Percentiles rank a stretch among this genome's conserved stretches.
These are phyloP conservation scores for Mrakiaceae sp. DNA, from an alignment of 1,284 basidiomycete genomes.

Conservation along the genomic window DNA sequence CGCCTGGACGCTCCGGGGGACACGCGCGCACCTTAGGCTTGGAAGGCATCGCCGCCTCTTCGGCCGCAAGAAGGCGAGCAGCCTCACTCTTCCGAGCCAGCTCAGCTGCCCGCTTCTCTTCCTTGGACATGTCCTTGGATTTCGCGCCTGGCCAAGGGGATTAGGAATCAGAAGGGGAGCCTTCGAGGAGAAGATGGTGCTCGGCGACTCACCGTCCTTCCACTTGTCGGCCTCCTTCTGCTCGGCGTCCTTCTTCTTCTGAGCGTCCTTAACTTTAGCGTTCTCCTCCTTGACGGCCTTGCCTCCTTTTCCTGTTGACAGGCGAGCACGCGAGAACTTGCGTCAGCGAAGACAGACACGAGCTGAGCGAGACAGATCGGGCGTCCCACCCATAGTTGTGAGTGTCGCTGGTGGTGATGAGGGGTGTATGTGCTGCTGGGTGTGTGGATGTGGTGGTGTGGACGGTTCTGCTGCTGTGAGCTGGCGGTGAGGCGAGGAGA, in stretches of 20 bases:
- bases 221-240: conserved; percentile 15
- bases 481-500: neutral
- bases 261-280: conserved; percentile 1
- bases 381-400: too few species aligned
- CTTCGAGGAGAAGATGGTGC: neutral
- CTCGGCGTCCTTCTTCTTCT: conserved; percentile 8
- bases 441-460: neutral
- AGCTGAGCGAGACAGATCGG: too few species aligned
- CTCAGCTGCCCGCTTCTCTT: conserved; percentile 16
- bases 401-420: too few species aligned
- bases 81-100: conserved; percentile 13
- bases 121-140: conserved; percentile 16
- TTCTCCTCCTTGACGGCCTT: conserved; percentile 18
- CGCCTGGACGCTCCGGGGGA: too few species aligned
- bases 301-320: neutral
- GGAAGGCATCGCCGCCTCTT: neutral
- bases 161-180: neutral
- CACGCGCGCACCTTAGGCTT: neutral
- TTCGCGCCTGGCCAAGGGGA: neutral
- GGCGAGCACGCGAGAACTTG: too few species aligned
- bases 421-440: too few species aligned
- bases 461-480: neutral
- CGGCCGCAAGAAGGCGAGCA: conserved; percentile 13
- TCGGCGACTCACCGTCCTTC: conserved; percentile 9
- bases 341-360: too few species aligned